Evolutionary conservation across 2,329 filamentous ascomycete species (phyloP).

Genomic region (Penicillium occitanis): DNA sequence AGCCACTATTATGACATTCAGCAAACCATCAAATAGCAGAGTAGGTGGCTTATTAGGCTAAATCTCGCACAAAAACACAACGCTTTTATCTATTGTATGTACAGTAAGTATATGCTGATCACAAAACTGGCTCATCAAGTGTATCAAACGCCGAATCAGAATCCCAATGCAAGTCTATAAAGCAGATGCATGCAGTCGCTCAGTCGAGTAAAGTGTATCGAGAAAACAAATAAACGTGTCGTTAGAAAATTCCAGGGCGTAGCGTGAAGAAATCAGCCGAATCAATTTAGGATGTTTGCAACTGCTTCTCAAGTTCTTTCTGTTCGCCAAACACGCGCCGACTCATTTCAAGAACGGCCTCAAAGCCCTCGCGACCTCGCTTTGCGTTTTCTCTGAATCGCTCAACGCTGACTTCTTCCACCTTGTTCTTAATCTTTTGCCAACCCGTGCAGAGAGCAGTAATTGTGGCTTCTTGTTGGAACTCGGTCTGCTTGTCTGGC

Average conservation of each 20-base stretch:
- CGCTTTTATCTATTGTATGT: constrained; percentile 19
- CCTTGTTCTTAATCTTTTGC: constrained; percentile 94
- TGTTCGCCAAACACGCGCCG: constrained; percentile 89
- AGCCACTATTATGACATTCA: neutral
- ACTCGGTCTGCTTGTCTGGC: constrained; percentile 66
- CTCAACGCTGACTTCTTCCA: constrained; percentile 87
- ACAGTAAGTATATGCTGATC: constrained; percentile 17
- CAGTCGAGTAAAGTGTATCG: constrained; percentile 21
- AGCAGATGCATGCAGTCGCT: constrained; percentile 21
- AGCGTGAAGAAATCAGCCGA: neutral
- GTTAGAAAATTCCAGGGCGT: constrained; percentile 14
- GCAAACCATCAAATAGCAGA: neutral
- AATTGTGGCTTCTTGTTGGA: constrained; percentile 86
- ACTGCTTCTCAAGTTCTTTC: constrained; percentile 61
- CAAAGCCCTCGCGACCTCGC: constrained; percentile 91
- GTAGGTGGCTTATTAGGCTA: neutral
- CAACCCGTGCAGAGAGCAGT: constrained; percentile 93
- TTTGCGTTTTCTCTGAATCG: constrained; percentile 88
- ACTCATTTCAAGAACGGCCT: constrained; percentile 91
- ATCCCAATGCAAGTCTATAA: constrained; percentile 18
- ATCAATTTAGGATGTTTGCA: constrained; percentile 7
- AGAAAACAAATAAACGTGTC: constrained; percentile 20
- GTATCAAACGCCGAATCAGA: constrained; percentile 22
- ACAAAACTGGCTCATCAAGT: constrained; percentile 13
- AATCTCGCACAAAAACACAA: constrained; percentile 7